Evolutionary conservation across 163 green algal species (phyloP), one percentile per base, ranked within the genome.

Genomic region (Chlamydomonas reinhardtii): DNA sequence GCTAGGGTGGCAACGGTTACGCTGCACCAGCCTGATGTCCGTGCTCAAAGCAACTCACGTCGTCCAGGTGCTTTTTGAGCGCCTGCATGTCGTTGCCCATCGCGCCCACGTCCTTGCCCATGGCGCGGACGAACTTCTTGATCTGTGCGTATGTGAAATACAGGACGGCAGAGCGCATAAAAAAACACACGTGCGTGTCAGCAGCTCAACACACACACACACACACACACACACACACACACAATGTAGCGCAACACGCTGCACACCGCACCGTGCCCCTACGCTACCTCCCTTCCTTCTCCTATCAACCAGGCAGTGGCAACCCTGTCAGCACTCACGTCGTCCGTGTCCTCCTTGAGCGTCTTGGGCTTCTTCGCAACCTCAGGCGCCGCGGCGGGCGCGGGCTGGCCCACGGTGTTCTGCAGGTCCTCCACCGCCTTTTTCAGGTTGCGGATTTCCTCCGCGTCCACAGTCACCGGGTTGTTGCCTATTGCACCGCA

Each of bases 61-160:
- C 72, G 34, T 87, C 82, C n/a, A 87, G 72, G 31, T 87, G 71
- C 61, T 87, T 87, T 72, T 87, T 87, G 56, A 87, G 82, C 66
- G 82, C 43, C 72, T 82, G 72, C 61, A 87, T 74, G 82, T 87
- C 82, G 71, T 87, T 87, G 72, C 82, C 82, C 82, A 87, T 87
- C 39, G 72, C 72, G 35, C 82, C 82, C 59, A 87, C 82, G 39
- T 87, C 82, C 61, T 87, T 87, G 82, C 82, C 82, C 82, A 87
- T 87, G 15, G 82, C 82, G 11, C 82, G 56, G 22, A 87, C 72
- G 20, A 87, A 87, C 82, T 87, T 87, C 72, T 87, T 87, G 61
- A 87, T 87, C 82, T 87, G 82, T 29, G 39, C 39, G n/a, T n/a
- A n/a, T n/a, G n/a, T n/a, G n/a, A n/a, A n/a, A n/a, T n/a, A n/a